Conservation (phyloP, 805 yeast genomes). For the Cyberlindnera mycetangii region DNA sequence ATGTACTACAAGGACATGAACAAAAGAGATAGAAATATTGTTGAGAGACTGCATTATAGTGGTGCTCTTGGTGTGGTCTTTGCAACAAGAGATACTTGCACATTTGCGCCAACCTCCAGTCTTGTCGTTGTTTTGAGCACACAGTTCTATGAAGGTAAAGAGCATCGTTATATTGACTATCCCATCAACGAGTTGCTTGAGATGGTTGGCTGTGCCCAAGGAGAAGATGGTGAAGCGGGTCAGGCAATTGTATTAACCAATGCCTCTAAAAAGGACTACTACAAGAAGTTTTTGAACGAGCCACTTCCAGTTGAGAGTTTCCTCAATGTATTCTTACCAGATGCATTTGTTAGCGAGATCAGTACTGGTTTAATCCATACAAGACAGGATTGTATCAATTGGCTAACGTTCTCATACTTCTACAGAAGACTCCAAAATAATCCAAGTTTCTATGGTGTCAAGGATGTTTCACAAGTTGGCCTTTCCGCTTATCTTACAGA, state of each 20-base stretch:
- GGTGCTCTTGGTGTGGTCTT: slow-evolving; percentile 55
- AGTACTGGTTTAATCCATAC: slow-evolving; percentile 57
- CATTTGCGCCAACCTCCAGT: slow-evolving; percentile 47
- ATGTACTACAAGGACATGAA: slow-evolving; percentile 57
- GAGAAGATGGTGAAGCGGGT: slow-evolving; percentile 32
- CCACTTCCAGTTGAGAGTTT: slow-evolving; percentile 85
- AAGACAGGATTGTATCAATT: slow-evolving; percentile 86
- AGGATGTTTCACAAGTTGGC: slow-evolving; percentile 59
- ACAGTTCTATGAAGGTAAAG: slow-evolving; percentile 66
- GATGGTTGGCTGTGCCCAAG: slow-evolving; percentile 51
- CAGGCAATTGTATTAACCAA: slow-evolving; percentile 57
- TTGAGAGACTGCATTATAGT: slow-evolving; percentile 48
- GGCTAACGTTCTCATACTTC: slow-evolving; percentile 82
- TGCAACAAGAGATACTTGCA: slow-evolving; percentile 56
- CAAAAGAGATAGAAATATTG: slow-evolving; percentile 47
- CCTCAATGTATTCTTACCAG: slow-evolving; percentile 55
- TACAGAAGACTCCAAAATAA: slow-evolving; percentile 77
- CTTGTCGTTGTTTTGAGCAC: slow-evolving; percentile 70
- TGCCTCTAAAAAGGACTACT: slow-evolving; percentile 54
- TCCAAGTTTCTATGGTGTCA: slow-evolving; percentile 86
- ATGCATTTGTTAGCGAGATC: slow-evolving; percentile 72
- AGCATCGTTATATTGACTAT: slow-evolving; percentile 68
- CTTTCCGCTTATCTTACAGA: slow-evolving; percentile 83
- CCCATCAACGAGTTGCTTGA: slow-evolving; percentile 61
- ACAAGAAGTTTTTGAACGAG: slow-evolving; percentile 65